Evolutionary conservation across 352 stramenopile genomes (phyloP).

Genomic region (Pythium volutum): DNA sequence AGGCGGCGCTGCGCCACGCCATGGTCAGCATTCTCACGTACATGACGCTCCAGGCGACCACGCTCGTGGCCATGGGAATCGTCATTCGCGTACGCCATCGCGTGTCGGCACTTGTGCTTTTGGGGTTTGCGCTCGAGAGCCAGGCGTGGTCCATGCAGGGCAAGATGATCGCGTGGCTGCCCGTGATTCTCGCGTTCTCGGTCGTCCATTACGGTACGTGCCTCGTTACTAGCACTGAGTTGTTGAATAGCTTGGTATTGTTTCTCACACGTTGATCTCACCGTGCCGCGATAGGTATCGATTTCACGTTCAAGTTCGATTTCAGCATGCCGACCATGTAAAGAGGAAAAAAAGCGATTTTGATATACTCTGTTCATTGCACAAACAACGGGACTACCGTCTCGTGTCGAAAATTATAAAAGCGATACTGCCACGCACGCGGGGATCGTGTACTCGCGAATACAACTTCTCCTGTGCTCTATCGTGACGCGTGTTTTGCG

Average conservation of each 20-base stretch:
- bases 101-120: neutral
- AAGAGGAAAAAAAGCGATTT: too few relatives aligned
- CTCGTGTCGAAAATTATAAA: too few relatives aligned
- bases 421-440: too few relatives aligned
- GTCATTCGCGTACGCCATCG: slow-evolving; percentile 15
- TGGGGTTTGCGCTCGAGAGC: slow-evolving; percentile 18
- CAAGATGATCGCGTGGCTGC: slow-evolving; percentile 19
- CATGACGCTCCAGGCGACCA: neutral
- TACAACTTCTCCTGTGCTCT: too few relatives aligned
- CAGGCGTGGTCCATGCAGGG: slow-evolving; percentile 14
- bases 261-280: slow-evolving; percentile 59
- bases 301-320: slow-evolving; percentile 30
- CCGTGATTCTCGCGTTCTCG: slow-evolving; percentile 14
- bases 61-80: neutral
- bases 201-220: slow-evolving; percentile 21
- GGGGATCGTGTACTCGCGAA: too few relatives aligned
- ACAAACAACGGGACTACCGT: too few relatives aligned
- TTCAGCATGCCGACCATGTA: too few relatives aligned
- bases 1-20: slow-evolving; percentile 35
- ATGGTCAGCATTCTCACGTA: slow-evolving; percentile 11
- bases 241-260: slow-evolving; percentile 32
- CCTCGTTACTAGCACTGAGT: neutral
- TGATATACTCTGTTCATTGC: too few relatives aligned
- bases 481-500: too few relatives aligned
- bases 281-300: slow-evolving; percentile 48